Percentiles rank a stretch among this genome's conserved stretches.
These are phyloP conservation scores for Taxillus chinensis DNA, from an alignment of 164 flowering plant genomes.

Conservation along the genomic window DNA sequence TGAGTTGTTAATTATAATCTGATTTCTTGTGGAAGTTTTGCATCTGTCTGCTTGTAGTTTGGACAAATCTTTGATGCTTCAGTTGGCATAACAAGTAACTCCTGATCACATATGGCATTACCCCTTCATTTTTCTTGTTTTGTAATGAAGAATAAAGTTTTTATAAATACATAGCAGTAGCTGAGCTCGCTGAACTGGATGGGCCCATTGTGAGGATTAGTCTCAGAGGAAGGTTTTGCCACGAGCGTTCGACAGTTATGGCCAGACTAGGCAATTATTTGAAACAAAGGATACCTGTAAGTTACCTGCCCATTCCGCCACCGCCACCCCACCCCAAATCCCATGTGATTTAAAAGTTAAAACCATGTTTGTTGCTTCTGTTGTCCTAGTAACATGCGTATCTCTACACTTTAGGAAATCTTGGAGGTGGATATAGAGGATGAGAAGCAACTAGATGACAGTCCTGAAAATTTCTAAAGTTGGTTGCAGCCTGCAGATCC, in stretches of 20 bases:
- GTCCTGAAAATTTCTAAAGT: conserved; percentile 70
- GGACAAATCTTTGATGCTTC: conserved; percentile 68
- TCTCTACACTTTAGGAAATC: conserved; percentile 45
- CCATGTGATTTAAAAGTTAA: not conserved
- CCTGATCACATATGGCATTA: not conserved
- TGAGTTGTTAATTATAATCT: not conserved
- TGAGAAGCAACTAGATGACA: conserved; percentile 90
- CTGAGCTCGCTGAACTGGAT: conserved; percentile 76
- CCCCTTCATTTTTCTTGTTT: not conserved
- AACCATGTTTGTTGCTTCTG: not conserved
- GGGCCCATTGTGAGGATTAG: conserved; percentile 88
- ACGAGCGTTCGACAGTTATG: conserved; percentile 54
- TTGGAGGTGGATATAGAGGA: conserved; percentile 91
- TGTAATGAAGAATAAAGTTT: no score
- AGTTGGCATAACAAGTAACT: conserved; percentile 74
- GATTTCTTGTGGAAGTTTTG: not conserved
- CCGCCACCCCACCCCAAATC: no score
- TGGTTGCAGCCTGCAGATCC: not conserved
- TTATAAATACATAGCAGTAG: conserved; percentile 32
- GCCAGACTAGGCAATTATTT: conserved; percentile 77
- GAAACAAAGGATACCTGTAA: conserved; percentile 88
- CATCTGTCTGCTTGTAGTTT: conserved; percentile 32
- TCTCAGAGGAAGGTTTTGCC: conserved; percentile 89
- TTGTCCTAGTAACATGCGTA: not conserved
- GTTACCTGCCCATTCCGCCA: conserved; percentile 3